Evolutionary conservation across 768 basidiomycete genomes (phyloP).

Genomic region (Heimioporus sp.): DNA sequence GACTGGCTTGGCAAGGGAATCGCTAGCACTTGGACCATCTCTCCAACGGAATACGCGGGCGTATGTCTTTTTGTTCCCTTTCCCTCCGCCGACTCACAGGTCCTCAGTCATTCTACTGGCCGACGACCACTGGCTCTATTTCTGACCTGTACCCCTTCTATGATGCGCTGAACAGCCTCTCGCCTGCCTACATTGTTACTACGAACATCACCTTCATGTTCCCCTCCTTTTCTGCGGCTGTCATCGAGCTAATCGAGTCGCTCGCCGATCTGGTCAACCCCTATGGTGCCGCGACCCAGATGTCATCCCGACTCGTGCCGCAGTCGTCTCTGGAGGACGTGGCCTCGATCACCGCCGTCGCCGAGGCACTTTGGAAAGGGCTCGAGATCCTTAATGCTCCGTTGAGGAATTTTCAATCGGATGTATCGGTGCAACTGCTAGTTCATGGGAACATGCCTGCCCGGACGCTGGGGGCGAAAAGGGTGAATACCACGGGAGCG

Average conservation of each 20-base stretch:
- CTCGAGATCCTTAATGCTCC: constrained; percentile 12
- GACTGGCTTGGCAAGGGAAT: constrained; percentile 13
- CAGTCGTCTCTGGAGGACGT: constrained; percentile 6
- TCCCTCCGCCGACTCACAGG: neutral
- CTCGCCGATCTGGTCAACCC: constrained; percentile 6
- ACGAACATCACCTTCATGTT: constrained; percentile 15
- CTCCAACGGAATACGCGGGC: constrained; percentile 7
- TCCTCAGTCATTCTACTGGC: constrained; percentile 18
- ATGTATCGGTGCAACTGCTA: neutral
- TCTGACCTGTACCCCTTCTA: constrained; percentile 15
- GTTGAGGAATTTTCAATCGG: neutral
- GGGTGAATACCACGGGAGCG: constrained; percentile 9
- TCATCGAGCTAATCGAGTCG: neutral
- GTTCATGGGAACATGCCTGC: constrained; percentile 10
- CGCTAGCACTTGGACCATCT: neutral
- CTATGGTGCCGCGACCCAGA: constrained; percentile 13
- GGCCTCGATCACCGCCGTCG: constrained; percentile 8
- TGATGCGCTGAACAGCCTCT: constrained; percentile 12
- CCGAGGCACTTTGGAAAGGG: constrained; percentile 19
- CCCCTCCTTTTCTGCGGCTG: constrained; percentile 6
- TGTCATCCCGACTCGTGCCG: constrained; percentile 19
- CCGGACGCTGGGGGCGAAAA: neutral
- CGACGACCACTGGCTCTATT: neutral
- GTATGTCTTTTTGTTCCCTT: constrained; percentile 5
- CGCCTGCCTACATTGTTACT: constrained; percentile 12